A percentile compares a stretch with the other conserved stretches of the same genome.
phyloP scores from a whole-genome alignment of 176 grass and related monocot genomes.

The Themeda triandra region DNA sequence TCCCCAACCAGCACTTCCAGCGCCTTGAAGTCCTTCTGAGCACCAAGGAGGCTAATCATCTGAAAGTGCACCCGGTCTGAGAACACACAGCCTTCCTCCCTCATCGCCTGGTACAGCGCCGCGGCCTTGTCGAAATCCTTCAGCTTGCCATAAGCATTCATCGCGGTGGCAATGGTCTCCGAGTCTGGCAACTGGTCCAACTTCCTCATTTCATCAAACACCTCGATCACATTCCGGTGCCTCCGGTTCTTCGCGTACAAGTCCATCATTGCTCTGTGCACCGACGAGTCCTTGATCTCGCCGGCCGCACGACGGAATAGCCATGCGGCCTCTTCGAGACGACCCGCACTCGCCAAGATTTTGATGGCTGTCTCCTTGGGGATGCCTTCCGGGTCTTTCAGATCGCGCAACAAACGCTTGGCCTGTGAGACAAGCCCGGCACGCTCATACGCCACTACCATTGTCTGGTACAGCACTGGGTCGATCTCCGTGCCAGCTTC shows the following conservation, averaged over 20 bases:
- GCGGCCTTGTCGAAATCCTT: conserved; percentile 70
- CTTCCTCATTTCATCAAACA: conserved; percentile 76
- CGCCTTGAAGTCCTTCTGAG: conserved; percentile 64
- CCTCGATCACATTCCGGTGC: conserved; percentile 69
- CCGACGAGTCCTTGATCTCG: conserved; percentile 66
- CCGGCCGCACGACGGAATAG: conserved; percentile 65
- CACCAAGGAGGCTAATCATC: conserved; percentile 89
- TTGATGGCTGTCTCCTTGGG: conserved; percentile 73
- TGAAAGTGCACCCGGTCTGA: conserved; percentile 92
- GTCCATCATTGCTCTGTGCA: conserved; percentile 62
- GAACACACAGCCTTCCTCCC: conserved; percentile 74
- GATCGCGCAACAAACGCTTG: conserved; percentile 72
- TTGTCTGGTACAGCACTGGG: conserved; percentile 92
- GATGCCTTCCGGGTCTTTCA: conserved; percentile 58
- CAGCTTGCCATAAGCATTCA: conserved; percentile 87
- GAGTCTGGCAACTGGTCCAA: conserved; percentile 68
- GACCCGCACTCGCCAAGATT: conserved; percentile 70
- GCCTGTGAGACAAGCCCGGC: conserved; percentile 58
- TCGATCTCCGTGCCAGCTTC: conserved; percentile 77
- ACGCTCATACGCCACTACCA: conserved; percentile 87
- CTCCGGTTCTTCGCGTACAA: conserved; percentile 68
- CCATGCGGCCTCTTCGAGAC: conserved; percentile 91
- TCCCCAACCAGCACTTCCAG: conserved; percentile 54
- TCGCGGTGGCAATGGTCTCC: conserved; percentile 66
- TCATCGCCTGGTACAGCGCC: conserved; percentile 55